Evolutionary conservation across 805 yeast genomes (phyloP), one percentile per base, ranked within the genome.

Genomic region (Candida quercuum): DNA sequence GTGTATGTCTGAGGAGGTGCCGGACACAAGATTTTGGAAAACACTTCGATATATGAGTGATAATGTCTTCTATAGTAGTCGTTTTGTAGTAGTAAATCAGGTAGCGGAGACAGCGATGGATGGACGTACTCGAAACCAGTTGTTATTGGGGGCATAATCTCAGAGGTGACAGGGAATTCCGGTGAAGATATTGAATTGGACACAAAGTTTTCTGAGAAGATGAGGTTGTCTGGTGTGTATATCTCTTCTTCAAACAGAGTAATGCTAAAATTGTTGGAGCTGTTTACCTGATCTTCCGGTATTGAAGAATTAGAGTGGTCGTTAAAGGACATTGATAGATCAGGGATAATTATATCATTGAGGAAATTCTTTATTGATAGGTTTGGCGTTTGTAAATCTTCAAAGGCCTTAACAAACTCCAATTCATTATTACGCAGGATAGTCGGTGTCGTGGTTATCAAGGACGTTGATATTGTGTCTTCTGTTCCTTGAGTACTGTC

Each of bases 1-100:
- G 59, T 63, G 48, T 78, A 79, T 2, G 70, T 49, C 7, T 64
- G 53, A 3, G 72, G 63, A 9, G 86, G 86, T 0, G 84, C 78
- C 0, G 89, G 88, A 6, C 80, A 85, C 15, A 83, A 64, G 19
- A 71, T 62, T 26, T 67, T 67, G 2, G 89, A 74, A 0, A 86
- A 81, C 12, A 74, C 72, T 35, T 76, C 66, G 8, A 76, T 59
- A 66, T 74, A 85, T 44, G 78, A 78, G 43, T 78, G 77, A 59
- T 83, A 76, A 16, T 78, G 63, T 37, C 76, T 78, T 34, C 74
- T 63, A 54, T 78, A 80, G 43, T 66, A 69, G 0, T 86, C 82
- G 12, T 78, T 81, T 37, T 73, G 69, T 14, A 71, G 54, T 12
- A 83, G 59, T 6, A 79, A 51, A 39, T 78, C 85, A 0, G 93